These are phyloP conservation scores for Meredithiella fracta DNA, from an alignment of 2,329 filamentous ascomycete species.

Conservation along the genomic window DNA sequence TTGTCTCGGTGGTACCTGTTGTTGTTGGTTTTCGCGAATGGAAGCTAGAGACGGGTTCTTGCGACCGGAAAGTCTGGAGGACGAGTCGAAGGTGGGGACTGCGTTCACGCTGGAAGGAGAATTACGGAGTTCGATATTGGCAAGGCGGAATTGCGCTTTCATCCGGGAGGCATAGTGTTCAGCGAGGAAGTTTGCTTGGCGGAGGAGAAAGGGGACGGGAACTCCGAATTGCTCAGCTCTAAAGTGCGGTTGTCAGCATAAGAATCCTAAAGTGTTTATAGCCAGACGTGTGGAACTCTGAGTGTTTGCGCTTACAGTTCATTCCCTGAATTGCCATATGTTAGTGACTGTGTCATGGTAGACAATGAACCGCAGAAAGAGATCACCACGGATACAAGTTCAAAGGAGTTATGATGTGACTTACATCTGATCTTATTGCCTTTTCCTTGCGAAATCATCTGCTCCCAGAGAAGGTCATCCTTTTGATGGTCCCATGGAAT, in stretches of 20 bases:
- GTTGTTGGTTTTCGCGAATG: slow-evolving; percentile 2
- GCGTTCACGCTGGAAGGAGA: slow-evolving; percentile 39
- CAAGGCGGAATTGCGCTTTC: slow-evolving; percentile 72
- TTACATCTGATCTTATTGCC: slow-evolving; percentile 69
- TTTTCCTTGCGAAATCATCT: slow-evolving; percentile 66
- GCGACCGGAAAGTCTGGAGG: neutral
- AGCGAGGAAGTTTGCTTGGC: slow-evolving; percentile 87
- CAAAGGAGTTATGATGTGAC: slow-evolving; percentile 15
- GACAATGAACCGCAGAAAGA: no score
- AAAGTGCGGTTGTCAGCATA: no score
- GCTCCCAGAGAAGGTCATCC: slow-evolving; percentile 77
- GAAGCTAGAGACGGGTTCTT: neutral
- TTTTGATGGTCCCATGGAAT: slow-evolving; percentile 66
- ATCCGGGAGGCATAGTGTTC: slow-evolving; percentile 83
- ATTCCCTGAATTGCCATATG: slow-evolving; percentile 41
- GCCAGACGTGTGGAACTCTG: neutral
- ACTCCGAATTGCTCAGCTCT: slow-evolving; percentile 68
- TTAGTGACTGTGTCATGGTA: slow-evolving; percentile 16
- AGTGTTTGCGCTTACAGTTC: slow-evolving; percentile 43
- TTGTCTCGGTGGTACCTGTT: neutral
- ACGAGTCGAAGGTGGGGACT: slow-evolving; percentile 22
- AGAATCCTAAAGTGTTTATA: no score
- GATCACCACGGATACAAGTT: no score
- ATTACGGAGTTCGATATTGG: slow-evolving; percentile 40
- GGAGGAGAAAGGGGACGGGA: slow-evolving; percentile 71